Base-by-base conservation (phyloP, 2,329 filamentous ascomycete species). In the Aspergillus sp. region DNA sequence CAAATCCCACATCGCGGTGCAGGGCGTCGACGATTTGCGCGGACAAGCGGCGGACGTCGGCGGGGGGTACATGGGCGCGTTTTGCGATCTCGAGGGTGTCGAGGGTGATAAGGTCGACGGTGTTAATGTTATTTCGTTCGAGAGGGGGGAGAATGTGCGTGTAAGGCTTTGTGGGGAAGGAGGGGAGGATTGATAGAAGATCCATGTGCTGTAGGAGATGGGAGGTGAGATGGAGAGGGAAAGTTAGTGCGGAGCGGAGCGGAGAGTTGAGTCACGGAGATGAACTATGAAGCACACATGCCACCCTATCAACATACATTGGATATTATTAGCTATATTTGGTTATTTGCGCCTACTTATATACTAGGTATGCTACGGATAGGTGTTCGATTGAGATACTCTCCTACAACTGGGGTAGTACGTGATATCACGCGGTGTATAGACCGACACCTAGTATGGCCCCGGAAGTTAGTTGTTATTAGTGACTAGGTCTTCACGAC, bases 41-140 rank as follows among this genome's bases (percentile, higher is more conserved):
- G 53, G 82, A 79, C 32, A 97, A 75, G 51, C 83, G 82, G 67
- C 84, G 86, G 58, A 96, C 76, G 62, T 96, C 89, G 35, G 85
- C 78, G 6, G 91, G 75, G 2, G 91, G 89, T 15, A 95, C 76
- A 54, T 85, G 84, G 44, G 90, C 90, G 65, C 88, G 85, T 72
- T 87, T 93, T 49, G 89, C 89, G 55, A 97, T 81, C 62, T 95
- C 86, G 52, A 84, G 76, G 3, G 84, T 79, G 62, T 95, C 88
- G 53, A 94, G 83, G 2, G 88, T 88, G 60, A 98, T 78, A 43
- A 98, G 79, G 65, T 98, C 93, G 58, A 82, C 83, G 27, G 86
- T 87, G 22, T 86, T 86, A 63, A 98, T 75, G 45, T 78, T 76
- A 59, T 87, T 82, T 65, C 81, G 82, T 72, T 97, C 91, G 47